phyloP scores from a whole-genome alignment of 169 alveolate genomes.

The Plasmodium falciparum region DNA sequence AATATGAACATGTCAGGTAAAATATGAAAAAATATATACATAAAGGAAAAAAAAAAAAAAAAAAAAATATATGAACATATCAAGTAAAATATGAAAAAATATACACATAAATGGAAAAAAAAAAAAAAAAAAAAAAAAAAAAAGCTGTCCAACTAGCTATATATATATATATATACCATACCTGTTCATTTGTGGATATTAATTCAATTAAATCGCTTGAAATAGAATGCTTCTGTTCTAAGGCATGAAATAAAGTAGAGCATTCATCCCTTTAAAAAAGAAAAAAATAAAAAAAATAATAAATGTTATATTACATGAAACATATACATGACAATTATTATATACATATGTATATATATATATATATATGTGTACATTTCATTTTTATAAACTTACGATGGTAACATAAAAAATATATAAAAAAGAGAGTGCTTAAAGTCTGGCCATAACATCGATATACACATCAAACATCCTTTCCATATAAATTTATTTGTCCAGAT shows the following conservation, averaged over 20 bases:
- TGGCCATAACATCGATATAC: slow-evolving; percentile 75
- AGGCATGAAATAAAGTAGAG: slow-evolving; percentile 32
- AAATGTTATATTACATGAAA: background rate
- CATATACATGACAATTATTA: background rate
- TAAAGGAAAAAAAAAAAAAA: background rate
- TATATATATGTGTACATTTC: background rate
- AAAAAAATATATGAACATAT: background rate
- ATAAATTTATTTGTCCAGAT: slow-evolving; percentile 72
- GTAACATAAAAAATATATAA: slow-evolving; percentile 73
- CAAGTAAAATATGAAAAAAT: background rate
- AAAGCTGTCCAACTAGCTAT: background rate
- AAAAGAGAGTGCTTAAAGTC: slow-evolving; percentile 74
- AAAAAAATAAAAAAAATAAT: slow-evolving; percentile 39
- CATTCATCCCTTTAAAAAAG: slow-evolving; percentile 67
- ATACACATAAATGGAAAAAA: background rate
- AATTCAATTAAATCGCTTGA: slow-evolving; percentile 51
- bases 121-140: background rate
- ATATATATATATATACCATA: background rate
- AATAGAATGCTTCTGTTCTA: slow-evolving; percentile 60
- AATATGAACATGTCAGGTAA: background rate
- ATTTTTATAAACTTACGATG: slow-evolving; percentile 41
- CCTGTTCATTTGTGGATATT: slow-evolving; percentile 72
- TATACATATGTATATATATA: background rate
- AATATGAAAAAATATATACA: slow-evolving; percentile 5
- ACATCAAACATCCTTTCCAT: slow-evolving; percentile 76